Conservation (phyloP, 2,329 filamentous ascomycete species). For the Cercospora sojina region DNA sequence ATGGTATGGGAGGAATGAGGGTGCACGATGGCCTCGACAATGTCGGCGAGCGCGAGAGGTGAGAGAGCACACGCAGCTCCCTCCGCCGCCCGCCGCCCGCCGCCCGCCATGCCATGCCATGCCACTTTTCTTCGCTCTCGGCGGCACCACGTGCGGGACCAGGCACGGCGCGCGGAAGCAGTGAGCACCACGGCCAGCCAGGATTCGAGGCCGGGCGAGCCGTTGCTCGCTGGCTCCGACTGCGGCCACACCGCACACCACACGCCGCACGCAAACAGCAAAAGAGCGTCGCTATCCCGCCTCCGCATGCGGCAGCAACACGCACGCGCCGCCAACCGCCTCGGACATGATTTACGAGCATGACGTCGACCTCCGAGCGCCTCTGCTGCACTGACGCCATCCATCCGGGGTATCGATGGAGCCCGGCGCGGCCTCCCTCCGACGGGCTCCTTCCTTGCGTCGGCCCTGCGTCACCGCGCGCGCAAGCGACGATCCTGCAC, state of each 20-base stretch:
- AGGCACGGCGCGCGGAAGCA: slow-evolving; percentile 6
- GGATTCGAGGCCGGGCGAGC: neutral
- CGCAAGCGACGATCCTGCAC: slow-evolving; percentile 38
- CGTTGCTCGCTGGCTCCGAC: neutral
- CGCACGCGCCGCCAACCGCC: neutral
- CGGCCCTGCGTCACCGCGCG: neutral
- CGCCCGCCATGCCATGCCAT: neutral
- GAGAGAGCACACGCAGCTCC: neutral
- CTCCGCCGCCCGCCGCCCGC: neutral
- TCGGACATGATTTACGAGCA: neutral
- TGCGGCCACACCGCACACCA: neutral
- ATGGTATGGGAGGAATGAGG: neutral
- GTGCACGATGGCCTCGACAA: neutral
- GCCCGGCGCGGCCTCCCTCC: no score
- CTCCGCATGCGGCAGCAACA: neutral
- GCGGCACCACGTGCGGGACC: neutral
- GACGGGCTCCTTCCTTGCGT: neutral
- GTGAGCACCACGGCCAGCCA: neutral
- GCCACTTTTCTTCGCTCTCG: neutral
- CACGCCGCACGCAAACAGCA: no score
- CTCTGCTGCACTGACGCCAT: no score
- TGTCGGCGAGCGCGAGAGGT: neutral
- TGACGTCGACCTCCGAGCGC: no score
- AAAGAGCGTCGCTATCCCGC: no score
- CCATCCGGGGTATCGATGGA: no score